Base-by-base conservation (phyloP, 495 filamentous ascomycete species). In the Penicillium cinerascens region DNA sequence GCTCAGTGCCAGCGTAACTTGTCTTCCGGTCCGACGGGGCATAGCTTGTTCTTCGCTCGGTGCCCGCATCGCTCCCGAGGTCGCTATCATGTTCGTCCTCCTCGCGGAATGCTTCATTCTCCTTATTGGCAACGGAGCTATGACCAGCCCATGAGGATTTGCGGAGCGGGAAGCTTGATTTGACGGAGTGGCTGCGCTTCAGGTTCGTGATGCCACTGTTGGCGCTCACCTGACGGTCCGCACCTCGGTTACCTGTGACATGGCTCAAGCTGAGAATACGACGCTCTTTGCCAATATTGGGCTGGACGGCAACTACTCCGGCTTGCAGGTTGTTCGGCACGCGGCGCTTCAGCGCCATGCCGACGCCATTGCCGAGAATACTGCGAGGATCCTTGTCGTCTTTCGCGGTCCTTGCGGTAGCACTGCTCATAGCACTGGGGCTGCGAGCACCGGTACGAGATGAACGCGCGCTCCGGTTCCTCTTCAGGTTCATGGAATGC, bases 211-310 rank as follows among this genome's bases (percentile, higher is more conserved):
- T 63, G 11, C 77, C 74, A 26, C 73, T 69, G 49, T 66, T 74
- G 36, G 63, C 64, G 26, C 68, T 74, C 37, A 69, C 67, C 50
- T 82, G 79, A 58, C 83, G 85, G 54, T 84, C 76, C 9, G 59
- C 58, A 10, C 86, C 85, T 5, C 85, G 76, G 62, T 96, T 96
- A 49, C 85, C 83, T 7, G 80, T 87, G 17, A 97, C 92, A 64
- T 96, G 86, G 64, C 85, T 95, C 36, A 97, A 81, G 47, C 88
- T 93, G 37, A 92, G 79, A 55, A 96, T 96, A 10, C 93, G 84
- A 3, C 92, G 82, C 55, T 79, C 77, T 40, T 71, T 68, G 53
- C 68, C 65, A 29, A 65, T 64, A 35, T 74, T 75, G 20, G 83
- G 76, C 16, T 80, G 71, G 13, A 64, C 58, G 25, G 78, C 77